Evolutionary conservation across 1,139 yeast species (phyloP), one percentile per base, ranked within the genome.

Genomic region (Hyphopichia burtonii): DNA sequence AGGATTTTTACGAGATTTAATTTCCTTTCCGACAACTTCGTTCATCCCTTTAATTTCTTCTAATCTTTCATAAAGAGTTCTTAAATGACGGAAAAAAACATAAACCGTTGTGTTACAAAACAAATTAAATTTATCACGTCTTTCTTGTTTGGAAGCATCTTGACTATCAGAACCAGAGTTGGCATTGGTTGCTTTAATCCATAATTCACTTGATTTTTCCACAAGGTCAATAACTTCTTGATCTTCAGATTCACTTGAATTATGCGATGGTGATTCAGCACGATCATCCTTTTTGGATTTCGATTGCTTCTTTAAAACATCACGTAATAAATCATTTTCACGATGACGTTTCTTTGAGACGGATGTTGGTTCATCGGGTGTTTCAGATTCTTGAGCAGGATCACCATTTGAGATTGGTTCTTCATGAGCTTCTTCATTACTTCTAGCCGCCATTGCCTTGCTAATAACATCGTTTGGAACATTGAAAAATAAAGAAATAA

Each of bases 81-180:
- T 83, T 59, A 91, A 72, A 55, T 86, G 86, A 53, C 99, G 86
- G 78, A 90, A 81, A 57, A 93, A 90, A 32, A 91, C 90, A 58
- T 93, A 93, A 35, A 91, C 80, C 42, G 93, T 82, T n/a, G 97
- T 86, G 62, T 91, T 93, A 49, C 90, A 86, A 70, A 93, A 93
- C 58, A 91, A 64, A 61, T 90, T 91, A 70, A 71, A 93, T 38
- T 76, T 78, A 45, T 63, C 71, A 41, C 74, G 68, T 44, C 55
- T 66, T 40, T 56, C 68, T 17, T 54, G 53, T 10, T 62, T 58
- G n/a, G 28, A 25, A 3, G 4, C 3, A 20, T 57, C 61, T 36
- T 30, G 35, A 11, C 31, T 17, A n/a, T 42, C 52, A 16, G 45
- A 49, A 25, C 67, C 54, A 43, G 61, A 61, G 39, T 65, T 63